phyloP scores from a whole-genome alignment of 2,329 filamentous ascomycete species.

The Pseudogymnoascus sp. region DNA sequence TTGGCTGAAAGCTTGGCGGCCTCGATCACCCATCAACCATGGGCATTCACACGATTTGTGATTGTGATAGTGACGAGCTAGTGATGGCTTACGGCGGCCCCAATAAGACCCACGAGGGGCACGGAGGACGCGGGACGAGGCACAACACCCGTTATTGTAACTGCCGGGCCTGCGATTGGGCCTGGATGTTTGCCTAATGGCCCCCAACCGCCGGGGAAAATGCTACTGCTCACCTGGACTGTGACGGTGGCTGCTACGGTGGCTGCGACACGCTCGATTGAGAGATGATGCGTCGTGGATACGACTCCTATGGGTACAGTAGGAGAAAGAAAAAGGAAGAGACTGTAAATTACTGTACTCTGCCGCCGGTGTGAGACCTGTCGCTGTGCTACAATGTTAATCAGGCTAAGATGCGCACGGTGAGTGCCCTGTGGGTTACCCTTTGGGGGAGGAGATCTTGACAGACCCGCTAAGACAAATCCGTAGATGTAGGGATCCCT shows the following conservation, averaged over 20 bases:
- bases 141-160: background rate
- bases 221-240: background rate
- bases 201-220: background rate
- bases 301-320: background rate
- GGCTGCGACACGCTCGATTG: background rate
- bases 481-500: background rate
- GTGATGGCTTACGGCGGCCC: background rate
- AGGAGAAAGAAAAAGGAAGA: background rate
- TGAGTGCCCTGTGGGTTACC: background rate
- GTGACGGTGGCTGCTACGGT: background rate
- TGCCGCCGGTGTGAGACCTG: background rate
- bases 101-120: conserved; percentile 2
- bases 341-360: no score
- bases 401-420: background rate
- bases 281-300: background rate
- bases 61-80: background rate
- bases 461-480: background rate
- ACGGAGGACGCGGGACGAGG: background rate
- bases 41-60: background rate
- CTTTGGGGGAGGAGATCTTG: background rate
- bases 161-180: background rate
- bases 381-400: background rate
- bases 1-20: conserved; percentile 1
- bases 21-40: background rate
- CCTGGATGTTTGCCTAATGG: background rate